These are phyloP conservation scores for Ceratocystis destructans DNA, from an alignment of 2,329 filamentous ascomycete species.

Conservation along the genomic window DNA sequence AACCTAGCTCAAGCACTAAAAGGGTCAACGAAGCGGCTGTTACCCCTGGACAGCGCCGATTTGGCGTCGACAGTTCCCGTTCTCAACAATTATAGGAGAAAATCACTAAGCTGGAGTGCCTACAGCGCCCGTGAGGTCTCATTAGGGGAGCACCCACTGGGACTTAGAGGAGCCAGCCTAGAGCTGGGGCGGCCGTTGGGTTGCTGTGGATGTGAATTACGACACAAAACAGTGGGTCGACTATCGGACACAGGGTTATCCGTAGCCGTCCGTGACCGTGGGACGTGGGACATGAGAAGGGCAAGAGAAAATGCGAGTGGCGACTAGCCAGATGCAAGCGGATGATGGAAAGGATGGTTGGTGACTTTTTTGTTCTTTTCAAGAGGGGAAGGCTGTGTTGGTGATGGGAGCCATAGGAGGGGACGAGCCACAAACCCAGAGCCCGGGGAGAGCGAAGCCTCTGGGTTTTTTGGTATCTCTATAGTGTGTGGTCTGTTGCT, in stretches of 20 bases:
- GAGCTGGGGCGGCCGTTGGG: no score
- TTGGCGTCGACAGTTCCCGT: background rate
- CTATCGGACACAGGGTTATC: background rate
- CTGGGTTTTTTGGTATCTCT: background rate
- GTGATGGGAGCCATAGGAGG: background rate
- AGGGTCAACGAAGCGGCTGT: no score
- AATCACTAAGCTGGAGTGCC: no score
- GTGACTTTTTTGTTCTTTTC: background rate
- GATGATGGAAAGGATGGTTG: background rate
- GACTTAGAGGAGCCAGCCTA: no score
- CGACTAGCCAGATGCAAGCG: background rate
- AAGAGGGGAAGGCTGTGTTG: background rate
- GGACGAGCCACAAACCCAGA: background rate
- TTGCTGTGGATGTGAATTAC: no score
- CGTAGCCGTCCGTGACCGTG: background rate
- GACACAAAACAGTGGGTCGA: background rate
- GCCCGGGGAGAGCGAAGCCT: background rate
- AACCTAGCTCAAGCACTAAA: no score
- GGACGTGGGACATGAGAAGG: background rate
- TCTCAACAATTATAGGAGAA: no score
- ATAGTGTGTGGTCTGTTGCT: no score
- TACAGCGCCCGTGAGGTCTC: no score
- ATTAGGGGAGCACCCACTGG: no score
- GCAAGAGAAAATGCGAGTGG: background rate
- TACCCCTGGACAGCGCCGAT: background rate